phyloP scores from a whole-genome alignment of 495 filamentous ascomycete species.

The Trichoderma virens region DNA sequence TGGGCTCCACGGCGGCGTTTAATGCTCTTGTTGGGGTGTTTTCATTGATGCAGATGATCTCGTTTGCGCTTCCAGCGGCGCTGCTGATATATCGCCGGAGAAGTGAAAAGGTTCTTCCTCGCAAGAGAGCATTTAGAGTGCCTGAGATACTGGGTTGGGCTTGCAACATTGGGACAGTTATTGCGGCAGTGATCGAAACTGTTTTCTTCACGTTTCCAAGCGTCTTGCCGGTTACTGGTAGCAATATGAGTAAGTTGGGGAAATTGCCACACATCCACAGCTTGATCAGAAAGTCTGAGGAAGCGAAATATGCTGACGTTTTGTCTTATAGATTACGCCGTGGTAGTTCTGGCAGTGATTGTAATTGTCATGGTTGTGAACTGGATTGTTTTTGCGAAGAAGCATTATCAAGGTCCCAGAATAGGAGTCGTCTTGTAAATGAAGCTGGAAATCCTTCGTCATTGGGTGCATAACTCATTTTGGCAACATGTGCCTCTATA shows the following conservation, averaged over 20 bases:
- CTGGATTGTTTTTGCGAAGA: background rate
- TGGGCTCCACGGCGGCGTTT: background rate
- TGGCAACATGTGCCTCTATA: too few relatives aligned
- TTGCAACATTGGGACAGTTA: background rate
- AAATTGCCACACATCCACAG: background rate
- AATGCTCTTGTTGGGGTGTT: background rate
- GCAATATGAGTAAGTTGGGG: background rate
- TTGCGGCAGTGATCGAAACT: background rate
- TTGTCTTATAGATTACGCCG: background rate
- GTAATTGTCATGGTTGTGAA: background rate
- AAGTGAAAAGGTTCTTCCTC: background rate
- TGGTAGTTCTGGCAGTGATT: background rate
- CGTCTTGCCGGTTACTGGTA: background rate
- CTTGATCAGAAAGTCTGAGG: background rate
- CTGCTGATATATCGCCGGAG: background rate
- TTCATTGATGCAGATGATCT: background rate
- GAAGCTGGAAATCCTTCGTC: too few relatives aligned
- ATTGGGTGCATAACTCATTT: too few relatives aligned
- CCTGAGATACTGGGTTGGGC: background rate
- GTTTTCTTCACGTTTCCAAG: background rate
- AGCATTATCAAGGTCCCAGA: background rate
- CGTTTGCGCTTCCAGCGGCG: background rate
- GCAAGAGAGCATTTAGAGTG: background rate
- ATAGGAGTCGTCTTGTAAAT: background rate
- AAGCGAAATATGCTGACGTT: background rate